Base-by-base conservation (phyloP, 2,329 filamentous ascomycete species). In the Hypoxylon sp. region DNA sequence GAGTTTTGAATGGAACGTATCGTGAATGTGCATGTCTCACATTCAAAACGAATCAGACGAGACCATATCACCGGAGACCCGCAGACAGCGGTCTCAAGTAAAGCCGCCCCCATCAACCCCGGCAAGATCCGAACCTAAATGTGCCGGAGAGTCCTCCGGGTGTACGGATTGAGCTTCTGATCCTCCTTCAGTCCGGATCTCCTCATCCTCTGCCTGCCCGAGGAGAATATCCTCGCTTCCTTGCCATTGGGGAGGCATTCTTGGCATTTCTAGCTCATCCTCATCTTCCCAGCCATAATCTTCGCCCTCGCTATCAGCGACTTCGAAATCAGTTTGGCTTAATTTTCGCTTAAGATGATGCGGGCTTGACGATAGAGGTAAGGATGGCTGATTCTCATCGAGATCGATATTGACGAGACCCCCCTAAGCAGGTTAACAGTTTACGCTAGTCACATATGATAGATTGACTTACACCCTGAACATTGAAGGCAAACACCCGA, bases 271-370 rank as follows among this genome's bases (percentile, higher is more conserved):
- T 60, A 86, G 85, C 62, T 91, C 89, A 72, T 90, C 89, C 48
- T 88, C 86, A 57, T 91, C 87, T 41, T 86, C 86, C 91, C 91
- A 93, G 13, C 90, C 90, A 74, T 92, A 93, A 73, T 92, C 88
- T 69, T 93, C 90, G 65, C 85, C 86, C 46, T 90, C 88, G 68
- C 87, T 90, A 67, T 89, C 87, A 1, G 86, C 83, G 49, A 89
- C 82, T 72, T 89, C 87, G 52, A 87, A 81, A 57, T 85, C 86
- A 3, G 89, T 86, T 48, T 90, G 86, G 34, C 82, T 82, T 58
- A 91, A 82, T 76, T 93, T 88, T 72, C 91, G 85, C 80, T 93
- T 93, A 32, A 80, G 82, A 28, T 81, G 82, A 23, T 81, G 80
- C 65, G 84, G 67, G 65, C 76, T 76, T 62, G 79, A 75, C 25